Evolutionary conservation across 306 rosid genomes (phyloP).

Genomic region (Hylodesmum podocarpum): DNA sequence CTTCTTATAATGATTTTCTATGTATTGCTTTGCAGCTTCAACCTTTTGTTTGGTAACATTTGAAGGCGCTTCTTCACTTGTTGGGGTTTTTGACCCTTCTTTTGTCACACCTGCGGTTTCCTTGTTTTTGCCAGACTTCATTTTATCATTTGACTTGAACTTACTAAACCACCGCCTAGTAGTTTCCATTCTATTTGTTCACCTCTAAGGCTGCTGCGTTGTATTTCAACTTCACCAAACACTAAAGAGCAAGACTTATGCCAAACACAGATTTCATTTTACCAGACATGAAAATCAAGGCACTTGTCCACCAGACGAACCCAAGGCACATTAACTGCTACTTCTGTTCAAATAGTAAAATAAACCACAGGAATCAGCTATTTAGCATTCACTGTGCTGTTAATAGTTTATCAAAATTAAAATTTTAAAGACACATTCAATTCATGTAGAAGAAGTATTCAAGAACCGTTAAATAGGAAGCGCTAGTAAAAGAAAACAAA

Average conservation of each 20-base stretch:
- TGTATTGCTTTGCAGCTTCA: slow-evolving; percentile 86
- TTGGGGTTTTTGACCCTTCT: slow-evolving; percentile 56
- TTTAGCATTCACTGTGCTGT: background rate
- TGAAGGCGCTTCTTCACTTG: slow-evolving; percentile 65
- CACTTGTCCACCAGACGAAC: slow-evolving; percentile 18
- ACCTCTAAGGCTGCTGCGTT: slow-evolving; percentile 9
- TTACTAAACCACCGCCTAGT: slow-evolving; percentile 64
- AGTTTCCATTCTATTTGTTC: slow-evolving; percentile 53
- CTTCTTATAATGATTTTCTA: slow-evolving; percentile 80
- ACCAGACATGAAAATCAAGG: slow-evolving; percentile 15
- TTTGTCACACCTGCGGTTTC: slow-evolving; percentile 54
- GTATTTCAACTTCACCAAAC: slow-evolving; percentile 31
- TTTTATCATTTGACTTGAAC: slow-evolving; percentile 64
- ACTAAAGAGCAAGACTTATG: slow-evolving; percentile 27
- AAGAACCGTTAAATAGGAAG: slow-evolving; percentile 1
- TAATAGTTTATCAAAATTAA: slow-evolving; percentile 11
- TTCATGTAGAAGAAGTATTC: background rate
- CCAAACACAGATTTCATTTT: slow-evolving; percentile 29
- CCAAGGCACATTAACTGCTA: slow-evolving; percentile 35
- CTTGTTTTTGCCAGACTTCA: slow-evolving; percentile 55
- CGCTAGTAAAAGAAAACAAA: background rate
- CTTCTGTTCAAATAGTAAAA: slow-evolving; percentile 32
- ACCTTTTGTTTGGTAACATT: slow-evolving; percentile 65
- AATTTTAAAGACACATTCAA: background rate
- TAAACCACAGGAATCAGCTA: slow-evolving; percentile 24